These are phyloP conservation scores for Aspergillus novoparasiticus DNA, from an alignment of 2,329 filamentous ascomycete genomes.

Conservation along the genomic window DNA sequence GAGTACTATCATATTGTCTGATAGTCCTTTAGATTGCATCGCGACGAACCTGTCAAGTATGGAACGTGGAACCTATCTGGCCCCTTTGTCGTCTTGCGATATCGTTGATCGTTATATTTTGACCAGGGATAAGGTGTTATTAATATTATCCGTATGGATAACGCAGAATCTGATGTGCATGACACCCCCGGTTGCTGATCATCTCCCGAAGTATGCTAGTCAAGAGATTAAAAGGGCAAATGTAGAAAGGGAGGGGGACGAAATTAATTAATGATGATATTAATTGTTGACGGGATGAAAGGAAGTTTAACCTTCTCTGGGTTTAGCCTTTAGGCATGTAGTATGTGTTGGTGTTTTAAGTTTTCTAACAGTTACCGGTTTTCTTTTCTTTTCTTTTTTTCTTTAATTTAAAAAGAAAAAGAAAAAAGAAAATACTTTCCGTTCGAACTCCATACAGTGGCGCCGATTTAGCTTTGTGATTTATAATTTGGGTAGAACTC, in stretches of 20 bases:
- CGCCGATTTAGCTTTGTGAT: background rate
- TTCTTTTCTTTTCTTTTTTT: background rate
- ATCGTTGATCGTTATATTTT: background rate
- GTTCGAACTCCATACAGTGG: background rate
- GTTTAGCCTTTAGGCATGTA: background rate
- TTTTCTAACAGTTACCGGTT: background rate
- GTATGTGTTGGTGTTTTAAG: background rate
- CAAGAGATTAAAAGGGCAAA: background rate
- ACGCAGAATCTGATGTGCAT: slow-evolving; percentile 21
- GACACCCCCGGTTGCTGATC: slow-evolving; percentile 23
- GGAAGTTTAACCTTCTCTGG: background rate
- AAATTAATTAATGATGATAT: background rate
- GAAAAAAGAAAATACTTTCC: background rate
- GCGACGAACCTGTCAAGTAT: background rate
- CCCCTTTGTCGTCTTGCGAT: background rate
- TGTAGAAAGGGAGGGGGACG: background rate
- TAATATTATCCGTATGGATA: slow-evolving; percentile 10
- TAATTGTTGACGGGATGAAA: background rate
- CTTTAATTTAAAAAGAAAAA: background rate
- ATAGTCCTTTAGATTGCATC: background rate
- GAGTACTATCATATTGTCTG: background rate
- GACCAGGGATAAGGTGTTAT: slow-evolving; percentile 8
- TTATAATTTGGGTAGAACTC: background rate
- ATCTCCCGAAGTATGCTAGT: slow-evolving; percentile 21
- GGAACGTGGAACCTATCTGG: background rate